phyloP scores from a whole-genome alignment of 1,284 basidiomycete genomes.

The Cryptococcus hybrid region DNA sequence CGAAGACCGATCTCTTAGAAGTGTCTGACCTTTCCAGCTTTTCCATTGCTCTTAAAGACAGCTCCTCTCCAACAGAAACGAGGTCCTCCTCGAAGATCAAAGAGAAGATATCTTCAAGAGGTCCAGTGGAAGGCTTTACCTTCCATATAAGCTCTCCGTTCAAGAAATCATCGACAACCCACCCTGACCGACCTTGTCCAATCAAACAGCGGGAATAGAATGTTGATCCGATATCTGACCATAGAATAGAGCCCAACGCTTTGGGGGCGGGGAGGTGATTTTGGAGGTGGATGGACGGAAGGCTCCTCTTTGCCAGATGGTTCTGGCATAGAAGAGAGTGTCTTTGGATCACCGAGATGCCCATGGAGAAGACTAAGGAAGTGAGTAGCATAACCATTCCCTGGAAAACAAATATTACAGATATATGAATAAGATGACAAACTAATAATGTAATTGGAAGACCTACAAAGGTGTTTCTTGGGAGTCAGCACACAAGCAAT shows the following conservation, averaged over 20 bases:
- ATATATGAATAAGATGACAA: neutral
- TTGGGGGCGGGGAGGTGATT: conserved; percentile 2
- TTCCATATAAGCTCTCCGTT: neutral
- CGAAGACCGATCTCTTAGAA: conserved; percentile 1
- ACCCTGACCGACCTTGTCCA: conserved; percentile 11
- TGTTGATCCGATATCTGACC: conserved; percentile 31
- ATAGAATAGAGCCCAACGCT: conserved; percentile 30
- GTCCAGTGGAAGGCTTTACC: neutral
- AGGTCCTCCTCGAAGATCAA: conserved; percentile 14
- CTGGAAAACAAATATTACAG: conserved; percentile 7
- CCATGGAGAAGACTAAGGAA: conserved; percentile 35
- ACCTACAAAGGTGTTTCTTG: conserved; percentile 24
- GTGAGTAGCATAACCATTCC: conserved; percentile 35
- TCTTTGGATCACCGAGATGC: neutral
- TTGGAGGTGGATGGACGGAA: conserved; percentile 3
- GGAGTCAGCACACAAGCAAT: conserved; percentile 38
- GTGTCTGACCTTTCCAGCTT: conserved; percentile 3
- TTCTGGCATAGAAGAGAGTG: neutral
- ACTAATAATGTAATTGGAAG: neutral
- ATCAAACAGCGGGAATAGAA: conserved; percentile 31
- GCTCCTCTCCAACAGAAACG: neutral
- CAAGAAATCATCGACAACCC: conserved; percentile 6
- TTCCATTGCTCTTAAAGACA: conserved; percentile 3
- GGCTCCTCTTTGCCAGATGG: conserved; percentile 2
- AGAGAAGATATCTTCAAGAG: conserved; percentile 8